Conservation (phyloP, 2,329 filamentous ascomycete genomes). For the Coniochaeta sp. region DNA sequence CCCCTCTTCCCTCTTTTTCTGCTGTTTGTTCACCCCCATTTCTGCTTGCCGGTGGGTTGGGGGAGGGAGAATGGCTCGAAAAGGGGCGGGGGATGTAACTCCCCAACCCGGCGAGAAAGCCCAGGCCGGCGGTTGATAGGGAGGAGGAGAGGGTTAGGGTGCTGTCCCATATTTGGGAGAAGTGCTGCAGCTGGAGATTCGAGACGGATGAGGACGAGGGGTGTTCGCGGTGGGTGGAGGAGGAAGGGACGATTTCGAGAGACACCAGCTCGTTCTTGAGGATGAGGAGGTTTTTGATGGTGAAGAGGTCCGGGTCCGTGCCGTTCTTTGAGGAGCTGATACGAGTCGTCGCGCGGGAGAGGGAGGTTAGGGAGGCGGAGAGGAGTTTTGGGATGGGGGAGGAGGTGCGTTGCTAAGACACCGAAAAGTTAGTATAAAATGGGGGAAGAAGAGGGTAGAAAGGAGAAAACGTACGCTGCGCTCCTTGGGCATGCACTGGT, state of each 20-base stretch:
- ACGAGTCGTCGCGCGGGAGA: slow-evolving; percentile 67
- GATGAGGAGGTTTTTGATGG: slow-evolving; percentile 89
- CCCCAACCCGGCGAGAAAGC: slow-evolving; percentile 41
- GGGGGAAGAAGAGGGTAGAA: slow-evolving; percentile 26
- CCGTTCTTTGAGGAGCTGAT: slow-evolving; percentile 56
- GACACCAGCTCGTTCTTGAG: slow-evolving; percentile 94
- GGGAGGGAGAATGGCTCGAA: slow-evolving; percentile 21
- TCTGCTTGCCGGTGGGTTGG: slow-evolving; percentile 8
- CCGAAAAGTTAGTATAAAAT: slow-evolving; percentile 14
- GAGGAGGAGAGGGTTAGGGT: slow-evolving; percentile 35
- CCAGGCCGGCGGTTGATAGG: slow-evolving; percentile 44
- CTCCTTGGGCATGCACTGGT: slow-evolving; percentile 58
- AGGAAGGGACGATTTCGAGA: slow-evolving; percentile 77
- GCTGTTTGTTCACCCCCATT: too few relatives aligned
- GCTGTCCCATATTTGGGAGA: slow-evolving; percentile 55
- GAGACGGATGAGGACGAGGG: neutral
- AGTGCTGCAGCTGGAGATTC: slow-evolving; percentile 50
- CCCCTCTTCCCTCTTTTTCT: slow-evolving; percentile 14
- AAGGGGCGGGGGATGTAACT: slow-evolving; percentile 41
- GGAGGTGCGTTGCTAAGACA: slow-evolving; percentile 44
- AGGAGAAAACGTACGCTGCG: too few relatives aligned
- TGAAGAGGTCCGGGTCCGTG: slow-evolving; percentile 78
- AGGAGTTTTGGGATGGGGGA: slow-evolving; percentile 65
- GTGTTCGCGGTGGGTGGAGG: too few relatives aligned
- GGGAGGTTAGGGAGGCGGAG: slow-evolving; percentile 77